A percentile compares a stretch with the other conserved stretches of the same genome.
These are phyloP conservation scores for Penicillium corylophilum DNA, from an alignment of 2,329 filamentous ascomycete genomes.

Conservation along the genomic window DNA sequence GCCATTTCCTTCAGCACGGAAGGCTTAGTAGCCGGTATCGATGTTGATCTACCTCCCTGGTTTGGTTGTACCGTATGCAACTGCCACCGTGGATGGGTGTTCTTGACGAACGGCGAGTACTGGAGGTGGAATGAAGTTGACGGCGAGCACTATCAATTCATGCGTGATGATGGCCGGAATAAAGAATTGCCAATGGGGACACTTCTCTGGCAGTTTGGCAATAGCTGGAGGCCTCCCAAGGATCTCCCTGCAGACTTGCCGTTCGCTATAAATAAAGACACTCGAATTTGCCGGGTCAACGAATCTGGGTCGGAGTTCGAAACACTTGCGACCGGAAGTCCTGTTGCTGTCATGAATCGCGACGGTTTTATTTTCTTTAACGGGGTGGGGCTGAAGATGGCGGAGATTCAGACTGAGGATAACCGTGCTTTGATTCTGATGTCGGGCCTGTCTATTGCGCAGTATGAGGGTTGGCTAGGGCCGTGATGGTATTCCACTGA, in stretches of 20 bases:
- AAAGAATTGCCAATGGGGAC: not conserved
- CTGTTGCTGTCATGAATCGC: constrained; percentile 4
- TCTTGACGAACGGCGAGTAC: constrained; percentile 2
- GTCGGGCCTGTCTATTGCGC: constrained; percentile 2
- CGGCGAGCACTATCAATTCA: not conserved
- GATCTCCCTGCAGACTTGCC: not conserved
- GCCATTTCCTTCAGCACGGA: not conserved
- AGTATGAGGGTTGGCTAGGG: constrained; percentile 1
- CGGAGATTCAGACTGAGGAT: not conserved
- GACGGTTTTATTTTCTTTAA: not conserved
- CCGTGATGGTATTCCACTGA: not conserved
- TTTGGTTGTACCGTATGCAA: not conserved
- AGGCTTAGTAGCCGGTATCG: not conserved
- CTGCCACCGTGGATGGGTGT: not conserved
- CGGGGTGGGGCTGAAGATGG: not conserved
- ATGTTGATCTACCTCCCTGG: constrained; percentile 1
- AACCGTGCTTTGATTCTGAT: not conserved
- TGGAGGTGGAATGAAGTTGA: constrained; percentile 3
- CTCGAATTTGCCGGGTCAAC: constrained; percentile 3
- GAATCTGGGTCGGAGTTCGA: not conserved
- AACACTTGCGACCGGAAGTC: not conserved
- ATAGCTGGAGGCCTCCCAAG: not conserved
- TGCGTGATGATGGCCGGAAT: not conserved
- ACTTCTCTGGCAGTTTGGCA: not conserved
- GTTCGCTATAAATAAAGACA: not conserved